Evolutionary conservation across 768 basidiomycete species (phyloP).

Genomic region (Crassisporium funariophilum): DNA sequence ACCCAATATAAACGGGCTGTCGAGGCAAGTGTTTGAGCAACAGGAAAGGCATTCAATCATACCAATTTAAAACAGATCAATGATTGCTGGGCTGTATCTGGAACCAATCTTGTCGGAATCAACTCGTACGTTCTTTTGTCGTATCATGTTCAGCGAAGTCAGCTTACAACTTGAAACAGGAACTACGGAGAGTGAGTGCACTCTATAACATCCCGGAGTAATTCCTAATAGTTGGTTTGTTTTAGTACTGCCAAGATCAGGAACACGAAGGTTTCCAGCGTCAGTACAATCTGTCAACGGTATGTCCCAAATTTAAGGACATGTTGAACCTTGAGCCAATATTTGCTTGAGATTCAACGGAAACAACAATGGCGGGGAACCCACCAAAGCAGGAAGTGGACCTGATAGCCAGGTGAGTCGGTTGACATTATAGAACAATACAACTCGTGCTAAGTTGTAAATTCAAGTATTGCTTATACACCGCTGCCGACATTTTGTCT

Average conservation of each 20-base stretch:
- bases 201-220: background rate
- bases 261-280: constrained; percentile 30
- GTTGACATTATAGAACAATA: too few relatives aligned
- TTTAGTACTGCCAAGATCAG: constrained; percentile 34
- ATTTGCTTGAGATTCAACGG: constrained; percentile 24
- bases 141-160: background rate
- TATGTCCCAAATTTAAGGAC: constrained; percentile 1
- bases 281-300: constrained; percentile 34
- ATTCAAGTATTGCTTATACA: too few relatives aligned
- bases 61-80: too few relatives aligned
- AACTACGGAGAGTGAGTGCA: constrained; percentile 37
- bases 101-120: constrained; percentile 32
- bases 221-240: background rate
- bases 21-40: constrained; percentile 6
- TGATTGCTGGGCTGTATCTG: constrained; percentile 35
- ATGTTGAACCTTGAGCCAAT: too few relatives aligned
- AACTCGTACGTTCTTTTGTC: constrained; percentile 28
- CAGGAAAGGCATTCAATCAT: background rate
- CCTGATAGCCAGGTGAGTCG: constrained; percentile 37
- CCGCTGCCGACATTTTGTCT: too few relatives aligned
- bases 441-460: too few relatives aligned
- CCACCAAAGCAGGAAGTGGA: constrained; percentile 29
- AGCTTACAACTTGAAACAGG: constrained; percentile 11
- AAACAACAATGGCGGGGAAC: constrained; percentile 33
- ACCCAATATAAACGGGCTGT: constrained; percentile 32